A percentile compares a stretch with the other conserved stretches of the same genome.
These are phyloP conservation scores for Colletotrichum sp. DNA, from an alignment of 2,329 filamentous ascomycete genomes.

Conservation along the genomic window DNA sequence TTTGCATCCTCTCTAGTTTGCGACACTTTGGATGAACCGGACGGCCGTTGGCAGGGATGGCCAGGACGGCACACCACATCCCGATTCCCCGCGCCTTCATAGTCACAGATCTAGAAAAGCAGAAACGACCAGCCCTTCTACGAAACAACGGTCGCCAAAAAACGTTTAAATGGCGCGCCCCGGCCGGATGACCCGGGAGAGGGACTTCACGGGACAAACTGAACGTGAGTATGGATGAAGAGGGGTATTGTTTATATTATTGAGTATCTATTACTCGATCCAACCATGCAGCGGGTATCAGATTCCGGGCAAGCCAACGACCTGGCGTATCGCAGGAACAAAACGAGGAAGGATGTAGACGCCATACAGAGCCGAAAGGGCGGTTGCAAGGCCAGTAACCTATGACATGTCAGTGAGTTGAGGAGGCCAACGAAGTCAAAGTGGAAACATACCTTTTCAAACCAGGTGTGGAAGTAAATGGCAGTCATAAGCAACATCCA, in stretches of 20 bases:
- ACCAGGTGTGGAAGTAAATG: conserved; percentile 98
- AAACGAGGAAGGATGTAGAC: conserved; percentile 59
- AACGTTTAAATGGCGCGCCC: not conserved
- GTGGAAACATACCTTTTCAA: conserved; percentile 80
- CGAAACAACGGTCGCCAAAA: not conserved
- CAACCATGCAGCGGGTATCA: conserved; percentile 28
- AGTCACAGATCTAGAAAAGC: not conserved
- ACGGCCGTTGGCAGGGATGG: not conserved
- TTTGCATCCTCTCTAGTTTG: not conserved
- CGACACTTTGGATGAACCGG: not conserved
- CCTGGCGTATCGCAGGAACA: conserved; percentile 47
- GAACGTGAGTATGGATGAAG: not conserved
- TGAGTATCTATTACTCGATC: not conserved
- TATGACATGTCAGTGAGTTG: conserved; percentile 33
- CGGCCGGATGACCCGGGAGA: not conserved
- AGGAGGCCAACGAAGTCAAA: too few relatives aligned
- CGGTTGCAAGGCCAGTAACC: conserved; percentile 60
- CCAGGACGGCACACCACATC: not conserved
- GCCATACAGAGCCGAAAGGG: conserved; percentile 49
- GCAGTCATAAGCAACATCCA: conserved; percentile 99
- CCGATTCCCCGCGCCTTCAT: not conserved
- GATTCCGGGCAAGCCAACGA: conserved; percentile 58
- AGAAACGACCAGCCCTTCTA: not conserved
- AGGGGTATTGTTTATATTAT: not conserved
- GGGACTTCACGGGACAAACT: not conserved